A percentile compares a stretch with the other conserved stretches of the same genome.
phyloP scores from a whole-genome alignment of 2,329 filamentous ascomycete genomes.

The Tolypocladium ovalisporum region DNA sequence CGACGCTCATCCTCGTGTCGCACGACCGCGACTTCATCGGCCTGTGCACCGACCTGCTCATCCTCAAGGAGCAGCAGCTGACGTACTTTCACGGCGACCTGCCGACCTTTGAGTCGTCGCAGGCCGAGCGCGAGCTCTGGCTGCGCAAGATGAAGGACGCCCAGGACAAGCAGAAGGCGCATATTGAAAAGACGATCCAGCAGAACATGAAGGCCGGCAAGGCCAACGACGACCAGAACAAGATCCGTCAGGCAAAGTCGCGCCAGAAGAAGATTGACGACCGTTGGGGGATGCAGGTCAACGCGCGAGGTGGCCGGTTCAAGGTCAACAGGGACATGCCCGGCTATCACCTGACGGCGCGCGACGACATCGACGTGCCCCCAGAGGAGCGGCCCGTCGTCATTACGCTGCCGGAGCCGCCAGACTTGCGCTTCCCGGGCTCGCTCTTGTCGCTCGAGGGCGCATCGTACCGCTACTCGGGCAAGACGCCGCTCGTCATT shows the following conservation, averaged over 20 bases:
- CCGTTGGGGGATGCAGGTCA: slow-evolving; percentile 66
- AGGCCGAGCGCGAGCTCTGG: slow-evolving; percentile 56
- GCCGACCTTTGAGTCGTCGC: slow-evolving; percentile 57
- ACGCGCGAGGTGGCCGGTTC: slow-evolving; percentile 61
- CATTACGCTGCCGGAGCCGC: slow-evolving; percentile 49
- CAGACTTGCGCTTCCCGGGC: slow-evolving; percentile 64
- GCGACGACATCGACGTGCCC: slow-evolving; percentile 63
- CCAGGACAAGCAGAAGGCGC: slow-evolving; percentile 68
- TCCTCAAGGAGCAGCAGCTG: slow-evolving; percentile 61
- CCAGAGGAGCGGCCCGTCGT: slow-evolving; percentile 47
- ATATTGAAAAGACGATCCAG: slow-evolving; percentile 68
- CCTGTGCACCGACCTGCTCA: slow-evolving; percentile 64
- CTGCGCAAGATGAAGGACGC: slow-evolving; percentile 70
- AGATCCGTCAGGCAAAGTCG: slow-evolving; percentile 74
- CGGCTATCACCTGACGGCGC: slow-evolving; percentile 47
- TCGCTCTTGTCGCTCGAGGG: slow-evolving; percentile 63
- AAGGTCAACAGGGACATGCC: slow-evolving; percentile 66
- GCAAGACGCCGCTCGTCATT: slow-evolving; percentile 31
- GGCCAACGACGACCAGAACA: slow-evolving; percentile 72
- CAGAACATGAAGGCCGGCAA: slow-evolving; percentile 66
- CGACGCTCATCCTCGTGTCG: slow-evolving; percentile 68
- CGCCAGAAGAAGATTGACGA: slow-evolving; percentile 79
- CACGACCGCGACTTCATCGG: slow-evolving; percentile 78
- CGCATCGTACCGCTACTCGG: slow-evolving; percentile 52
- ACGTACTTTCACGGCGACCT: slow-evolving; percentile 68